Evolutionary conservation across 1,139 yeast genomes (phyloP), one percentile per base, ranked within the genome.

Genomic region (Candida albicans): DNA sequence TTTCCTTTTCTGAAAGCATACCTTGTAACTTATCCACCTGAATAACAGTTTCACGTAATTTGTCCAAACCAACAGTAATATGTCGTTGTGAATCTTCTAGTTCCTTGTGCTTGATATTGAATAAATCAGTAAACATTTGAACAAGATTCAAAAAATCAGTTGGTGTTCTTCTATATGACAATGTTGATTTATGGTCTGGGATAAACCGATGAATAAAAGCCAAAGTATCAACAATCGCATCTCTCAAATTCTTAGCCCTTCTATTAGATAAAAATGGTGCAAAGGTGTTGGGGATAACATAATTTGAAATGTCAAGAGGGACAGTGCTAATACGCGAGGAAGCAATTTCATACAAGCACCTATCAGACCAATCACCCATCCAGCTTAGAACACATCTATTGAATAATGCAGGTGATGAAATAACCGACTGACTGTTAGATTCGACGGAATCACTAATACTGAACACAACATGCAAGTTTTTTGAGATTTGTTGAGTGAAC

Each of bases 371-470:
- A 45, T 82, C 81, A 3, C 96, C 96, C 84, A 89, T 83, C 91
- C 95, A 89, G 57, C 84, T 82, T 34, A 91, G 65, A 3, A 89
- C 95, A 68, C 98, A 93, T 56, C 99, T 73, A 57, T 93, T 93
- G 64, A 89, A 85, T 33, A 93, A 67, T 0, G 99, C 98, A 0
- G 98, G 96, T 0, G 98, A 91, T 0, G 91, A 74, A 5, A 85
- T 73, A 2, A 83, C 75, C 13, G 65, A 63, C 1, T 68, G 59
- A 28, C 53, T 62, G 1, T 66, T 56, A 1, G 64, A 64, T 26
- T 64, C 62, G 4, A 68, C 64, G 2, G 84, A 76, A 10, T 84
- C 84, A 48, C 81, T 78, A 53, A 89, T 77, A 0, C 90, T 87
- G 57, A 91, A 89, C 0, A 90, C 79, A 24, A 91, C 91, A 60